phyloP scores from a whole-genome alignment of 1,284 basidiomycete species.

The Tremellales sp. region DNA sequence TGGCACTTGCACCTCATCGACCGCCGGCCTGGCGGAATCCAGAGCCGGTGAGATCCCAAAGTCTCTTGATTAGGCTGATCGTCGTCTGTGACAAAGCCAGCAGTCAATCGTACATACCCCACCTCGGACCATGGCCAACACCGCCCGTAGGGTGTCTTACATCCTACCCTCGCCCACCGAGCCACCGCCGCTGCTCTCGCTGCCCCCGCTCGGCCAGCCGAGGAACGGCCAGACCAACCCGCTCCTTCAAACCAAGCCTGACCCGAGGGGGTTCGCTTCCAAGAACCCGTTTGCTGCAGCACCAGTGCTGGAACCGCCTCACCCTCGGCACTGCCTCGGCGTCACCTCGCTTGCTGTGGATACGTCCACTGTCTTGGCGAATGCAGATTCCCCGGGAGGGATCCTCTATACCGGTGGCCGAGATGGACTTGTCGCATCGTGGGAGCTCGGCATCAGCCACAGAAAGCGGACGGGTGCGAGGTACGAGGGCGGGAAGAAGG shows the following conservation, averaged over 20 bases:
- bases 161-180: slow-evolving; percentile 70
- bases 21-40: too few relatives aligned
- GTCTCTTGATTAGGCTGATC: too few relatives aligned
- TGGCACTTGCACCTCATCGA: too few relatives aligned
- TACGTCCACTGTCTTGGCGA: slow-evolving; percentile 68
- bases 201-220: slow-evolving; percentile 62
- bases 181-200: slow-evolving; percentile 61
- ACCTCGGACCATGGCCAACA: slow-evolving; percentile 24
- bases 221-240: slow-evolving; percentile 53
- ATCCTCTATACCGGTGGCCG: slow-evolving; percentile 91
- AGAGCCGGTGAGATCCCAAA: too few relatives aligned
- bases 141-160: slow-evolving; percentile 67
- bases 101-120: too few relatives aligned
- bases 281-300: slow-evolving; percentile 31
- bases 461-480: slow-evolving; percentile 48
- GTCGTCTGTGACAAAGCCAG: too few relatives aligned
- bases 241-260: background rate
- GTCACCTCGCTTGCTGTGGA: slow-evolving; percentile 83
- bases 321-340: slow-evolving; percentile 81
- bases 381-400: slow-evolving; percentile 66
- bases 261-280: slow-evolving; percentile 7
- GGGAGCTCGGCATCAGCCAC: slow-evolving; percentile 79
- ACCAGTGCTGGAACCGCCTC: slow-evolving; percentile 35
- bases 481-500: slow-evolving; percentile 33
- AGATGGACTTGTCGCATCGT: slow-evolving; percentile 85